phyloP scores from a whole-genome alignment of 805 yeast species.

The Cyberlindnera maclurae region DNA sequence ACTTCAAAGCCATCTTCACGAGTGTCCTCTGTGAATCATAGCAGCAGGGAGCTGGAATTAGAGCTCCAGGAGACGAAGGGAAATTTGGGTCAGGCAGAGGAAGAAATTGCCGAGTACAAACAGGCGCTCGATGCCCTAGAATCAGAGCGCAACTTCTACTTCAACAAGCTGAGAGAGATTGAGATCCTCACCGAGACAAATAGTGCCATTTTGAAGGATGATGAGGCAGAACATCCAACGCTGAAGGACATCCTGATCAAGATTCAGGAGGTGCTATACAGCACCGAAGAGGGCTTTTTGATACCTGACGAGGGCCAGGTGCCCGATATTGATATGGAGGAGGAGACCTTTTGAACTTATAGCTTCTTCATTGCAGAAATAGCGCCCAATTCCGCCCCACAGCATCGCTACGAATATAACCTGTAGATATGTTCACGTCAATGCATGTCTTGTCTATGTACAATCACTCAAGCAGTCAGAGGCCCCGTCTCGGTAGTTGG shows the following conservation, averaged over 20 bases:
- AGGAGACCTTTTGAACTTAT: slow-evolving; percentile 26
- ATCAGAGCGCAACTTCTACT: slow-evolving; percentile 85
- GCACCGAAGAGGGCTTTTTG: slow-evolving; percentile 80
- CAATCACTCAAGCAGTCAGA: background rate
- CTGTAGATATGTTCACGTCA: background rate
- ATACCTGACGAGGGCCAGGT: slow-evolving; percentile 36
- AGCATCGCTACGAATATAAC: background rate
- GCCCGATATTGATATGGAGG: slow-evolving; percentile 25
- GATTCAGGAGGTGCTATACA: slow-evolving; percentile 69
- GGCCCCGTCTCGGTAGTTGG: slow-evolving; percentile 9
- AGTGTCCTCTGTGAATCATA: slow-evolving; percentile 19
- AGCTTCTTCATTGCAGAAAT: background rate
- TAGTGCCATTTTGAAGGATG: slow-evolving; percentile 41
- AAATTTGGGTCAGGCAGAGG: slow-evolving; percentile 33
- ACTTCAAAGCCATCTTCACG: slow-evolving; percentile 20
- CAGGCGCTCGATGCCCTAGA: slow-evolving; percentile 60
- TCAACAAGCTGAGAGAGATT: slow-evolving; percentile 80
- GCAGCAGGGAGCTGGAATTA: slow-evolving; percentile 27
- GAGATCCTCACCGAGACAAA: slow-evolving; percentile 71
- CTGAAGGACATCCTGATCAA: slow-evolving; percentile 43
- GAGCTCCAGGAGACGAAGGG: slow-evolving; percentile 41
- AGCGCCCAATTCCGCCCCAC: no score
- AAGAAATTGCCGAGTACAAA: slow-evolving; percentile 50
- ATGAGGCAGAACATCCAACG: slow-evolving; percentile 21
- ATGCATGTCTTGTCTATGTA: slow-evolving; percentile 1